A percentile compares a stretch with the other conserved stretches of the same genome.
These are phyloP conservation scores for Adansonia gregorii DNA, from an alignment of 441 rosid species.

Conservation along the genomic window DNA sequence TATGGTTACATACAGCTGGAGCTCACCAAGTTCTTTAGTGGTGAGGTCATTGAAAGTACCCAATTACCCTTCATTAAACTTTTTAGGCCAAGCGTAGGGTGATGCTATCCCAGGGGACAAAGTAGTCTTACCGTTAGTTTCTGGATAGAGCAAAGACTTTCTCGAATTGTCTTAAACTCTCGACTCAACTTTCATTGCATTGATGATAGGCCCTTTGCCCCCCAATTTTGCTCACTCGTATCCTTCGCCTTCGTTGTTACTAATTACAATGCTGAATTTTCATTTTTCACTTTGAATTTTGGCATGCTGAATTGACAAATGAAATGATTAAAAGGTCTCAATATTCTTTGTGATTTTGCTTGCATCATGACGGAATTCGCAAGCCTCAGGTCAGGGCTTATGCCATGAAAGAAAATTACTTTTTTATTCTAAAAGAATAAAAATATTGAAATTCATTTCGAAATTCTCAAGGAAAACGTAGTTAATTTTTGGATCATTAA, in stretches of 20 bases:
- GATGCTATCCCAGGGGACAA: constrained; percentile 24
- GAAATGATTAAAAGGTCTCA: background rate
- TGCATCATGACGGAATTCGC: background rate
- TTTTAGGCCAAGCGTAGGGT: background rate
- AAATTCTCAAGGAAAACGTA: background rate
- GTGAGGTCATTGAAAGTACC: constrained; percentile 29
- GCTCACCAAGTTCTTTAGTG: constrained; percentile 28
- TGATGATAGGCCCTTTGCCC: background rate
- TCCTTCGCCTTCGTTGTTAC: too few relatives aligned
- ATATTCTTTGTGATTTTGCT: constrained; percentile 8
- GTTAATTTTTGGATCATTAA: background rate
- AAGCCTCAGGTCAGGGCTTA: background rate
- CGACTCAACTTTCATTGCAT: background rate
- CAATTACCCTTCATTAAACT: constrained; percentile 21
- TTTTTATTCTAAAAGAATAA: background rate
- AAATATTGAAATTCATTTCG: background rate
- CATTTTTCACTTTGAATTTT: background rate
- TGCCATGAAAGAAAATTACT: background rate
- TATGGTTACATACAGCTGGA: constrained; percentile 60
- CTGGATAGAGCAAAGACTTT: constrained; percentile 12
- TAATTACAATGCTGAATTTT: background rate
- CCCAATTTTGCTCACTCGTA: background rate
- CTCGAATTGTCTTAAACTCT: constrained; percentile 23
- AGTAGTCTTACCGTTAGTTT: constrained; percentile 27
- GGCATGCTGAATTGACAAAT: background rate